Evolutionary conservation across 164 flowering plant genomes (phyloP), one percentile per base, ranked within the genome.

Genomic region (grape (Vitis vinifera)): DNA sequence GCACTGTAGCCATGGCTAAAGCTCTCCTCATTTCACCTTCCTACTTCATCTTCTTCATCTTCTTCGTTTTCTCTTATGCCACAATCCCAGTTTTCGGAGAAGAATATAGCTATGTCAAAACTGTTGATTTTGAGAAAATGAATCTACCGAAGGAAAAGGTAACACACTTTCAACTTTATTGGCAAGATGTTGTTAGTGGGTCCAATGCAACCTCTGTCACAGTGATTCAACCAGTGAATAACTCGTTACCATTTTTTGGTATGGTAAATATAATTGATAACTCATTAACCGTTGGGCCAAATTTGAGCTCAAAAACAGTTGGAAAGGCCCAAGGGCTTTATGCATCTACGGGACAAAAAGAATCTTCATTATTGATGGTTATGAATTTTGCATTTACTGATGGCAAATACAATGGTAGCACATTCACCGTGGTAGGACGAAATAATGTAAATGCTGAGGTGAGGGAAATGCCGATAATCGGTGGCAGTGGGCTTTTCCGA

Each of bases 311-410:
- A 9, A 76, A 72, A 29, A 10, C 67, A 1, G 66, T 77, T 1
- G 85, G 83, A 19, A 63, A 77, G 16, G 79, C 82, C 9, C 85
- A 84, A 68, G 87, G 85, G 27, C 51, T 84, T n/a, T 80, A 78
- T 49, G 76, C 75, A 2, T 16, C 52, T 9, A 70, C 81, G 6
- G 64, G 76, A 8, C 75, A 71, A 23, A 37, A 71, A 2, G 75
- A 74, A 8, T 5, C 73, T 14, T 78, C 70, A 0, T 55, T 78
- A 31, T 4, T 79, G 19, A 79, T 81, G 87, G 69, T 71, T 3
- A 79, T 77, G 81, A 81, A 84, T 62, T 77, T 81, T 15, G 78
- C 57, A 0, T 81, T 84, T 72, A 56, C 53, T 9, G 62, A 61
- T 15, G 86, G 83, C 0, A 70, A 78, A 27, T 80, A 78, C 13